These are phyloP conservation scores for Psilocybe azurescens DNA, from an alignment of 768 basidiomycete species.

Conservation along the genomic window DNA sequence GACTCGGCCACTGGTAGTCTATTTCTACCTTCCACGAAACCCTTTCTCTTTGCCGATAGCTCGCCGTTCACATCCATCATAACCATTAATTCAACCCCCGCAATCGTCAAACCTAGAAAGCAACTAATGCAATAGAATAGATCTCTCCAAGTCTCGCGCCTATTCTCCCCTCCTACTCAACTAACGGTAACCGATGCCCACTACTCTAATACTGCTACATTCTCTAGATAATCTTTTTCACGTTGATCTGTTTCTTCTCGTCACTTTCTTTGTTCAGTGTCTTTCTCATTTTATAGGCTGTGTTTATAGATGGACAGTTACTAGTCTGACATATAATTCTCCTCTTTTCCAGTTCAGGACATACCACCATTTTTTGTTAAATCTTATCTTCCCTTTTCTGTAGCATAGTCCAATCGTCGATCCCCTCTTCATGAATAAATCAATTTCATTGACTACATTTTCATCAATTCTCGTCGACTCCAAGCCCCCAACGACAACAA, in stretches of 20 bases:
- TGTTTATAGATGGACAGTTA: not conserved
- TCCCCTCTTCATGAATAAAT: not conserved
- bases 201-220: too few relatives aligned
- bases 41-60: not conserved
- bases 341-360: too few relatives aligned
- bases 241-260: not conserved
- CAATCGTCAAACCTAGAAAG: not conserved
- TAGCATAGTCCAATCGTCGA: not conserved
- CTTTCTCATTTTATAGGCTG: not conserved
- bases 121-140: too few relatives aligned
- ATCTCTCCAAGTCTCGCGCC: too few relatives aligned
- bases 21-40: not conserved
- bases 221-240: not conserved
- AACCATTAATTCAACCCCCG: not conserved
- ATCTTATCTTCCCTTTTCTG: not conserved
- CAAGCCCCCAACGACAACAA: too few relatives aligned
- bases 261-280: not conserved
- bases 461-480: not conserved
- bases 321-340: not conserved
- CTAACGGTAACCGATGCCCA: too few relatives aligned
- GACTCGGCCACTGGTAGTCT: constrained; percentile 72
- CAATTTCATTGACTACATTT: not conserved
- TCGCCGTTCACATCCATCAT: not conserved
- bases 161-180: too few relatives aligned
- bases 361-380: too few relatives aligned